Evolutionary conservation across 352 stramenopile species (phyloP).

Genomic region (Plasmopara viticola): DNA sequence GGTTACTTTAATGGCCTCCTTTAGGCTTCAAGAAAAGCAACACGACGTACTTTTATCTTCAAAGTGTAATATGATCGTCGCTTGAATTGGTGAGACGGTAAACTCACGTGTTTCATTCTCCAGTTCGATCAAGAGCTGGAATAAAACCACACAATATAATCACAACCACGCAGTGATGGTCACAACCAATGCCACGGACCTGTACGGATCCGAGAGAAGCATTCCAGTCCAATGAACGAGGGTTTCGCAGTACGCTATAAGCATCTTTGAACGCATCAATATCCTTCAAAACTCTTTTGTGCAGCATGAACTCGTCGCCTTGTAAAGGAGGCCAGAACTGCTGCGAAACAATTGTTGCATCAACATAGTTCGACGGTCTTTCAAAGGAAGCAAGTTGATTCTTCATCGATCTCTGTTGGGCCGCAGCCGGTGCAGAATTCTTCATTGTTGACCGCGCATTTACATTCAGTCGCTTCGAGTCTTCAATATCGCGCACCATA

Average conservation of each 20-base stretch:
- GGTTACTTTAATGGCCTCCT: no score
- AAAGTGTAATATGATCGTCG: conserved; percentile 94
- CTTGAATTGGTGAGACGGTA: conserved; percentile 89
- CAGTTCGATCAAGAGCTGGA: conserved; percentile 83
- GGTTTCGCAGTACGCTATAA: conserved; percentile 93
- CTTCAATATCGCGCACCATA: conserved; percentile 97
- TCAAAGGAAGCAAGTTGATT: not conserved
- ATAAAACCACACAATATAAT: not conserved
- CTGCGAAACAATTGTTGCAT: conserved; percentile 94
- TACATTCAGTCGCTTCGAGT: conserved; percentile 92
- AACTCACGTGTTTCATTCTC: conserved; percentile 77
- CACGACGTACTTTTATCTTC: conserved; percentile 75
- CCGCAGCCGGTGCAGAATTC: conserved; percentile 2
- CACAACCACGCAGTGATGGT: not conserved
- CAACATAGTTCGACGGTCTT: conserved; percentile 31
- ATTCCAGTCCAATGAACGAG: conserved; percentile 91
- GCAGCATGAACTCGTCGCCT: conserved; percentile 87
- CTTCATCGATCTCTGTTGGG: not conserved
- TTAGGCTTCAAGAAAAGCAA: not conserved
- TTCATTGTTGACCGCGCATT: conserved; percentile 72
- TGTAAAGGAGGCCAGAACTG: conserved; percentile 97
- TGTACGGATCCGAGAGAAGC: conserved; percentile 89
- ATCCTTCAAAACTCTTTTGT: conserved; percentile 70
- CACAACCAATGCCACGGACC: conserved; percentile 32
- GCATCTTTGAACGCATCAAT: conserved; percentile 87